Base-by-base conservation (phyloP, 1,284 basidiomycete species). In the Austroboletus rostrupii region DNA sequence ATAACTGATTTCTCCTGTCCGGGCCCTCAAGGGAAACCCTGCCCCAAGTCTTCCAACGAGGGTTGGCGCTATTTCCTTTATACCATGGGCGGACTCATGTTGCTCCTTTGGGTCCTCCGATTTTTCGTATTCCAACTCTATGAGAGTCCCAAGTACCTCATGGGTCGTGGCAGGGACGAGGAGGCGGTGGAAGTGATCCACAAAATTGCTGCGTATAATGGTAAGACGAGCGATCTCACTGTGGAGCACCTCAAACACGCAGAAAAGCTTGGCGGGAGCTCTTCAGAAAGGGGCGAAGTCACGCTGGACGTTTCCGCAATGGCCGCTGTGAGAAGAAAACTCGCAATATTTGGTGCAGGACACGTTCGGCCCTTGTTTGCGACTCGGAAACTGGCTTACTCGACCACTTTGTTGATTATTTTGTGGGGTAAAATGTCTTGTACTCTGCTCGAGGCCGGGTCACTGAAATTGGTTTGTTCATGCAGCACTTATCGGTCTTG, bases 21-120 rank as follows among this genome's bases (percentile, higher is more conserved):
- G 9, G 64, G 68, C 23, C 61, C 69, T 16, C 74, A 72, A 28
- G 65, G 70, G 23, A 7, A 5, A 7, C 6, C 23, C 2, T 80
- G 79, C 52, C 59, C 68, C 0, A 69, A 64, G 13, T 61, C 63
- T 3, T 69, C 72, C n/a, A 83, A 85, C 53, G 68, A 76, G 69
- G 88, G 87, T 21, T 90, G 88, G 88, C 73, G 88, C 12, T 87
- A 86, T 62, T 81, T 81, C 57, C 69, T 85, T 13, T 83, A 77
- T 62, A 69, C 75, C 19, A 77, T 85, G 65, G 82, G 82, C 13
- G 81, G 78, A 3, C 62, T 87, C 38, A 85, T 80, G 67, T 68
- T 88, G 51, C 44, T 82, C 29, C 71, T 87, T 38, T 90, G 81
- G 72, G 57, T 78, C 47, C 63, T 85, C 39, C 85, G 88, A 38